phyloP scores from a whole-genome alignment of 495 filamentous ascomycete genomes.

The Penicillium turbatum region DNA sequence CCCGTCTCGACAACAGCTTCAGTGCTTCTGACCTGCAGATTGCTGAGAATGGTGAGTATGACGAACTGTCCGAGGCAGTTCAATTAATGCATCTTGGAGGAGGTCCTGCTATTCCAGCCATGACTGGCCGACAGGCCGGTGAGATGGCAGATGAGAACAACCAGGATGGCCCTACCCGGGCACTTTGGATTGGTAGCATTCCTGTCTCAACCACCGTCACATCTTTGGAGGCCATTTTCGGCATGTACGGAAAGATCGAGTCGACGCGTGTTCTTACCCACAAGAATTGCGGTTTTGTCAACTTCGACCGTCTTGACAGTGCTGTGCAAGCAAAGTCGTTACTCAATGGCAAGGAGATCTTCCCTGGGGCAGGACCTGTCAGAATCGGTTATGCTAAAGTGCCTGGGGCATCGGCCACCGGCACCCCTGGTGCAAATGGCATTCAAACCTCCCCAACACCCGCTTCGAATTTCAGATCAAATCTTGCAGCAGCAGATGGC shows the following conservation, averaged over 20 bases:
- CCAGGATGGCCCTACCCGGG: slow-evolving; percentile 85
- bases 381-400: slow-evolving; percentile 97
- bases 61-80: slow-evolving; percentile 68
- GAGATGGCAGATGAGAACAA: slow-evolving; percentile 63
- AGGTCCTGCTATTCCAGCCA: slow-evolving; percentile 53
- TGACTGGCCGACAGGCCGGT: slow-evolving; percentile 41
- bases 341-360: slow-evolving; percentile 96
- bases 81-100: slow-evolving; percentile 68
- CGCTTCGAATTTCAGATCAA: slow-evolving; percentile 56
- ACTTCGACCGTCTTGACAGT: slow-evolving; percentile 86
- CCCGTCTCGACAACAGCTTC: slow-evolving; percentile 79
- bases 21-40: slow-evolving; percentile 73
- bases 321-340: slow-evolving; percentile 80
- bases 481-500: slow-evolving; percentile 25
- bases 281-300: slow-evolving; percentile 99
- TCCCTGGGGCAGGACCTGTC: slow-evolving; percentile 91
- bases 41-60: slow-evolving; percentile 68
- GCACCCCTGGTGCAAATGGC: slow-evolving; percentile 78
- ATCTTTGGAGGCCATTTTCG: slow-evolving; percentile 89
- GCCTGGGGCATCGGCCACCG: slow-evolving; percentile 70
- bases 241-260: slow-evolving; percentile 81
- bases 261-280: slow-evolving; percentile 93
- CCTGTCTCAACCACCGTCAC: slow-evolving; percentile 95
- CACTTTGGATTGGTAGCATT: slow-evolving; percentile 95
- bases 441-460: slow-evolving; percentile 91